phyloP scores from a whole-genome alignment of 345 rosid genomes.

The Arabidopsis arenosa region DNA sequence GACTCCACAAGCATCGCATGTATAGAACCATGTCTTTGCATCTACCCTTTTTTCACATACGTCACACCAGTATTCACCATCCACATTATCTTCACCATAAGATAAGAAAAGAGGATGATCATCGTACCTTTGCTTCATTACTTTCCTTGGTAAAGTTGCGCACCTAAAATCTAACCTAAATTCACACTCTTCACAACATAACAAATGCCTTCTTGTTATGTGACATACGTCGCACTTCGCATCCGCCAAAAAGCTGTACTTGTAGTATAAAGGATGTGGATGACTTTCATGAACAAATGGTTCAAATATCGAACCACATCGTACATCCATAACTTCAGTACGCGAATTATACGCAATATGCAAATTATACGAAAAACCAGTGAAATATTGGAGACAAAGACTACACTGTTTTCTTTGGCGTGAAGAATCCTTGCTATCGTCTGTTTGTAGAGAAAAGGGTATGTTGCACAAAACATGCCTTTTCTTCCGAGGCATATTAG shows the following conservation, averaged over 20 bases:
- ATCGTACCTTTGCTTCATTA: not conserved
- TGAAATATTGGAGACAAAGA: not conserved
- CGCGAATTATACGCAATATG: not conserved
- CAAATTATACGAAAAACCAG: not conserved
- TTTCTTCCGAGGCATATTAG: not conserved
- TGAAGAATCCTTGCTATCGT: not conserved
- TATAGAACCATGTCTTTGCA: not conserved
- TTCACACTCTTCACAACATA: not conserved
- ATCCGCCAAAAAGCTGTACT: no score
- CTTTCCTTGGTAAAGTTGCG: not conserved
- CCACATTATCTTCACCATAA: not conserved
- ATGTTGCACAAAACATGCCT: not conserved
- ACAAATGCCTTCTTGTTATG: no score
- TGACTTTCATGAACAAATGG: conserved; percentile 13
- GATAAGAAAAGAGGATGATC: not conserved
- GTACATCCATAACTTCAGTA: not conserved
- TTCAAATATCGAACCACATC: conserved; percentile 3
- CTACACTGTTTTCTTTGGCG: not conserved
- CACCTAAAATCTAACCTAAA: not conserved
- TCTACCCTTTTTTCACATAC: not conserved
- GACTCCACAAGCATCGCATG: not conserved
- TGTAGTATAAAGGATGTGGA: conserved; percentile 13
- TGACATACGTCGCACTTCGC: no score
- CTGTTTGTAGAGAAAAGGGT: not conserved
- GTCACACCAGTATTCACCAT: not conserved